Conservation (phyloP, 2,329 filamentous ascomycete genomes). For the Ophiosphaerella herpotricha region DNA sequence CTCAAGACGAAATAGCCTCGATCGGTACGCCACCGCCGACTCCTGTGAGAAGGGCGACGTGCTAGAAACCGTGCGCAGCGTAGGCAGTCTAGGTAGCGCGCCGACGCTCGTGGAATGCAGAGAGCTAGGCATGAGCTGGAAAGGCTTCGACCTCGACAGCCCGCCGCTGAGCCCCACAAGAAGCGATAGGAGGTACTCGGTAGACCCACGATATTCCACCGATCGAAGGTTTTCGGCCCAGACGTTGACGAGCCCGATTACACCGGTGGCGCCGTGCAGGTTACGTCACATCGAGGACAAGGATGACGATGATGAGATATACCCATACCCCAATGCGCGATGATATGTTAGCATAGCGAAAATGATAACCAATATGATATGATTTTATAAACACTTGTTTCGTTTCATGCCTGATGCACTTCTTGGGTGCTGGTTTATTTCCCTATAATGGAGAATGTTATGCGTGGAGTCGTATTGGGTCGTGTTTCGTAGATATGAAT, state of each 20-base stretch:
- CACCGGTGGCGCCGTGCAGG: slow-evolving; percentile 33
- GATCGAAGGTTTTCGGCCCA: slow-evolving; percentile 24
- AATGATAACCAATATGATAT: slow-evolving; percentile 8
- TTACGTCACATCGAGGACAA: slow-evolving; percentile 30
- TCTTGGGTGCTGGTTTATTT: too few species aligned
- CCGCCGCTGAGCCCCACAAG: slow-evolving; percentile 27
- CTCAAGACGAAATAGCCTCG: slow-evolving; percentile 35
- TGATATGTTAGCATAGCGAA: slow-evolving; percentile 13
- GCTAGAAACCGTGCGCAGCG: slow-evolving; percentile 38
- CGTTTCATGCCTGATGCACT: too few species aligned
- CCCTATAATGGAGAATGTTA: too few species aligned
- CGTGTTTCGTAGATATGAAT: too few species aligned
- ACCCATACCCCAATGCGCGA: slow-evolving; percentile 23
- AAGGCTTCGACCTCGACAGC: slow-evolving; percentile 22
- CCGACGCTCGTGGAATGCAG: slow-evolving; percentile 39
- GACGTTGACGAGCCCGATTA: slow-evolving; percentile 32
- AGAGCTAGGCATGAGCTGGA: slow-evolving; percentile 28
- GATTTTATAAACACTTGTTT: neutral
- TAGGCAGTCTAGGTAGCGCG: slow-evolving; percentile 38
- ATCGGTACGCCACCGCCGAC: slow-evolving; percentile 30
- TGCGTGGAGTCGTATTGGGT: too few species aligned
- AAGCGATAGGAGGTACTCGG: slow-evolving; percentile 6
- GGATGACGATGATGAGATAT: slow-evolving; percentile 31
- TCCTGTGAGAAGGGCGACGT: slow-evolving; percentile 41
- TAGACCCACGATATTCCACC: too few species aligned